A percentile compares a stretch with the other conserved stretches of the same genome.
Conservation (phyloP, 1,139 yeast species). For the Kodamaea suecica region DNA sequence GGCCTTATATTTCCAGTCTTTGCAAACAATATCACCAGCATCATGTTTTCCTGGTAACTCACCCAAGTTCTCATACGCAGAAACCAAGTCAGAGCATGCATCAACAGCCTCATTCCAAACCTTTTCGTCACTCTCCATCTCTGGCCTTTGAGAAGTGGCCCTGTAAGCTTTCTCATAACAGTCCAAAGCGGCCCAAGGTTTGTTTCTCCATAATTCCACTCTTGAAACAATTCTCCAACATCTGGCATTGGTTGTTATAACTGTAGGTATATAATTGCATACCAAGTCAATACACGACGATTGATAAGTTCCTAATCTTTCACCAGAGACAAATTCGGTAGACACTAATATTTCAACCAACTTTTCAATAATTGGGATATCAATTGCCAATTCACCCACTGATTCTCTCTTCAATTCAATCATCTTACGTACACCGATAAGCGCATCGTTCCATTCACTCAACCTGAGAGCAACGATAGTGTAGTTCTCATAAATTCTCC, state of each 20-base stretch:
- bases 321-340: conserved; percentile 42
- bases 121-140: conserved; percentile 56
- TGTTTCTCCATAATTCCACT: conserved; percentile 82
- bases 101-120: conserved; percentile 82
- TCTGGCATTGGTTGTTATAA: conserved; percentile 67
- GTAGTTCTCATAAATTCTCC: conserved; percentile 92
- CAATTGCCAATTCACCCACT: conserved; percentile 66
- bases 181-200: conserved; percentile 86
- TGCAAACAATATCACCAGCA: conserved; percentile 80
- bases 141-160: conserved; percentile 63
- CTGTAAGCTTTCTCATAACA: conserved; percentile 87
- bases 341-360: conserved; percentile 63
- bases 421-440: conserved; percentile 65
- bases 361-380: conserved; percentile 72
- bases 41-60: conserved; percentile 82
- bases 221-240: conserved; percentile 82
- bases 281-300: conserved; percentile 65
- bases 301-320: conserved; percentile 56
- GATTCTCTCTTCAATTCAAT: conserved; percentile 46
- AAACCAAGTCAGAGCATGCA: conserved; percentile 72
- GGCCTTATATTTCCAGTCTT: conserved; percentile 89
- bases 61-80: conserved; percentile 86
- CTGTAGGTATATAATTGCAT: conserved; percentile 61
- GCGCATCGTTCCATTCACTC: conserved; percentile 83
- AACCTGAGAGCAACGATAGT: conserved; percentile 77